phyloP scores from a whole-genome alignment of 129 eudicot species.

The Artemisia annua region DNA sequence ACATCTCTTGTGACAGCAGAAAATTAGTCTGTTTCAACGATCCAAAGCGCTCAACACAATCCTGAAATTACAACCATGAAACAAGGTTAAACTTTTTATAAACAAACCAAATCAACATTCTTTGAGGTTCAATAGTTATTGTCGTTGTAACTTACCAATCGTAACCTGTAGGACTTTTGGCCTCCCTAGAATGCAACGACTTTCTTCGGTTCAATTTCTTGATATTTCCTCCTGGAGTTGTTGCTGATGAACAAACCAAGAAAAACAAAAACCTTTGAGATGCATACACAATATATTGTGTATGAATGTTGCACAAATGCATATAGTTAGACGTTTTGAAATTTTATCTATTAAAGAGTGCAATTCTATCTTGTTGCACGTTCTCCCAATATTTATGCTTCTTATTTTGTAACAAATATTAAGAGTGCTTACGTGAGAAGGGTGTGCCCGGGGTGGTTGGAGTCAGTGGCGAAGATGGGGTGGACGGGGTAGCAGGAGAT shows the following conservation, averaged over 20 bases:
- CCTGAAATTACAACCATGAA: conserved; percentile 39
- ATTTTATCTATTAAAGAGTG: too few relatives aligned
- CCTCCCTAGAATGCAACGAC: conserved; percentile 27
- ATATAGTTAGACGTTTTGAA: too few relatives aligned
- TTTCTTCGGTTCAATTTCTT: conserved; percentile 51
- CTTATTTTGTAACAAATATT: too few relatives aligned
- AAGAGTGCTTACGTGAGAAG: conserved; percentile 43
- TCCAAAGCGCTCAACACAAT: conserved; percentile 65
- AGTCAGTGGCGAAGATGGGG: conserved; percentile 48
- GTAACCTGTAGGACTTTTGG: conserved; percentile 48
- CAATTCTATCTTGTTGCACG: too few relatives aligned
- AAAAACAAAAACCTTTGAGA: neutral
- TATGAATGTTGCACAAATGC: neutral
- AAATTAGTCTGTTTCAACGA: conserved; percentile 39
- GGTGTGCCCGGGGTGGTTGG: conserved; percentile 52
- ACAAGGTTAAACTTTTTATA: neutral
- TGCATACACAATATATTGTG: neutral
- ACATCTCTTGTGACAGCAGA: conserved; percentile 17
- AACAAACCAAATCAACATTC: neutral
- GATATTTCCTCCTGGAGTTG: conserved; percentile 43
- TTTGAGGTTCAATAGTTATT: neutral
- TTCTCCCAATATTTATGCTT: too few relatives aligned
- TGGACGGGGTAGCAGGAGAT: conserved; percentile 37
- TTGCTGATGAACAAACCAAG: conserved; percentile 34
- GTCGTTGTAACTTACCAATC: conserved; percentile 42